Evolutionary conservation across 2,329 filamentous ascomycete species (phyloP).

Genomic region (Cladophialophora carrionii): DNA sequence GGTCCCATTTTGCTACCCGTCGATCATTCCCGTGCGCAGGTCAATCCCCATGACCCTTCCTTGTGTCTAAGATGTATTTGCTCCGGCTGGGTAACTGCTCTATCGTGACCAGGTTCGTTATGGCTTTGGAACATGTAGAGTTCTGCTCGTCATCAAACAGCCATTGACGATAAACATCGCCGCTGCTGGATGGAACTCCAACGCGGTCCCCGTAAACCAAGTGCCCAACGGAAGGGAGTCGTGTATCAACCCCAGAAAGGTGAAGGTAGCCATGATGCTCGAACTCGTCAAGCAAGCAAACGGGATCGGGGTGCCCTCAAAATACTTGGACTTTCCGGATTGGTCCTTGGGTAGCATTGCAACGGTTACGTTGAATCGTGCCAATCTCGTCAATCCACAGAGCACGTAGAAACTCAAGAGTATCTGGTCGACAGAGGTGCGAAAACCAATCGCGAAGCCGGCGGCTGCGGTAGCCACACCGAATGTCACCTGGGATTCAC

Average conservation of each 20-base stretch:
- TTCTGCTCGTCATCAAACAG: conserved; percentile 93
- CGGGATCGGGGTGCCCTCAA: conserved; percentile 95
- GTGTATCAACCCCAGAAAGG: conserved; percentile 76
- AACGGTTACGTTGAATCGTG: conserved; percentile 97
- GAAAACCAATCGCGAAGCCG: conserved; percentile 86
- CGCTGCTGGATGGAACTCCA: conserved; percentile 85
- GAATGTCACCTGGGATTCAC: conserved; percentile 76
- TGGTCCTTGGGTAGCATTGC: conserved; percentile 87
- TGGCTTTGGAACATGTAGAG: conserved; percentile 61
- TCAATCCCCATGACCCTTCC: neutral
- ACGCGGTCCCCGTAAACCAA: conserved; percentile 64
- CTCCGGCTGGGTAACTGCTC: neutral
- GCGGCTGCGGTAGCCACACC: conserved; percentile 85
- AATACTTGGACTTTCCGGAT: conserved; percentile 88
- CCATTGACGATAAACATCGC: conserved; percentile 84
- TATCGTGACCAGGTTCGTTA: neutral
- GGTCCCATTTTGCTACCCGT: neutral
- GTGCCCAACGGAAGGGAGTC: conserved; percentile 77
- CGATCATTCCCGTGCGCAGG: neutral
- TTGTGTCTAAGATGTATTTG: neutral
- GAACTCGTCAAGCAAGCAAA: conserved; percentile 77
- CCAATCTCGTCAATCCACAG: conserved; percentile 80
- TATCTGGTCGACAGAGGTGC: conserved; percentile 80
- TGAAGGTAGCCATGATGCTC: conserved; percentile 85
- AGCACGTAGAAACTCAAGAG: conserved; percentile 86